Conservation (phyloP, 441 rosid species). For the Daphne laureola region DNA sequence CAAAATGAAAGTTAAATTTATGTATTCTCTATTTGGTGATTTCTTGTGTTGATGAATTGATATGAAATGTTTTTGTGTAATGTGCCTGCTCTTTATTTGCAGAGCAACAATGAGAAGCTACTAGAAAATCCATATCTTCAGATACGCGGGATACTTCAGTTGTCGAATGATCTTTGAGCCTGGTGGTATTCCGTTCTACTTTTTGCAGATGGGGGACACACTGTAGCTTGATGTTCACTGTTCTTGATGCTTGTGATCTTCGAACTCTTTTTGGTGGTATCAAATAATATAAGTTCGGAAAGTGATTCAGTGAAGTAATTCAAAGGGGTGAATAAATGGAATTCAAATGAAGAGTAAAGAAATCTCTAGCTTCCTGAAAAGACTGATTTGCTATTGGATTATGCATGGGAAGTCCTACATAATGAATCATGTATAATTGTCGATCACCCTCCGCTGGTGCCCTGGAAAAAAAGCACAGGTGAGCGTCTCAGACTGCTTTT, state of each 20-base stretch:
- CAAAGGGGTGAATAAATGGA: conserved; percentile 16
- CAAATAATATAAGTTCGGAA: conserved; percentile 15
- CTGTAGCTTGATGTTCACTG: conserved; percentile 13
- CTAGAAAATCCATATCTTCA: conserved; percentile 98
- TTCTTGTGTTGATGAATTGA: too few species aligned
- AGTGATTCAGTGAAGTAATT: conserved; percentile 19
- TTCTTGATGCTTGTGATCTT: conserved; percentile 14
- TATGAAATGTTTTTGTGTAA: too few species aligned
- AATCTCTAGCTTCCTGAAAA: conserved; percentile 12
- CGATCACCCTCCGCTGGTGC: conserved; percentile 14
- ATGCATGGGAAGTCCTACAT: conserved; percentile 10
- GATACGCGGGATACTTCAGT: conserved; percentile 94
- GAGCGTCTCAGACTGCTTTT: conserved; percentile 19
- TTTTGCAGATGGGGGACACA: conserved; percentile 17
- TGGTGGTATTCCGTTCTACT: conserved; percentile 20
- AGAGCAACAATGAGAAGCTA: conserved; percentile 98
- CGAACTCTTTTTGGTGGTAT: conserved; percentile 20
- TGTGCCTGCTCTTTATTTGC: conserved; percentile 18
- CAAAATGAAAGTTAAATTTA: too few species aligned
- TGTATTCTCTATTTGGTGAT: too few species aligned
- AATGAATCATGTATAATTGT: too few species aligned
- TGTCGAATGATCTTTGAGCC: conserved; percentile 66
- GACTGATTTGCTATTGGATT: conserved; percentile 16
- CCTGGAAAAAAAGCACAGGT: conserved; percentile 17
- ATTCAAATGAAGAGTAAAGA: conserved; percentile 12